A percentile compares a stretch with the other conserved stretches of the same genome.
Evolutionary conservation across 306 rosid species (phyloP).

Genomic region (Rosa multiflora): DNA sequence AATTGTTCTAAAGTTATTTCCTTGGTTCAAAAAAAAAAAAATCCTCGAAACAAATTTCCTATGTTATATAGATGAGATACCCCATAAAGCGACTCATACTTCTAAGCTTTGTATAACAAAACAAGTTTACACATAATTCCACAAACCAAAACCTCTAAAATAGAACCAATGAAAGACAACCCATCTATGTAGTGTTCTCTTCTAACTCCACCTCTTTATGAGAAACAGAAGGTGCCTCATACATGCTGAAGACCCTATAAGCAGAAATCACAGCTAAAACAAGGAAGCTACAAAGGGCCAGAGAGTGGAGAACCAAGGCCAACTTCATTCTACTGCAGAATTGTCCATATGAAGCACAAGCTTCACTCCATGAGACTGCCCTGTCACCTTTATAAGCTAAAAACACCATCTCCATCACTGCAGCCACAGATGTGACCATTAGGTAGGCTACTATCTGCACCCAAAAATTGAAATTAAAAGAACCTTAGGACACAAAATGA

Average conservation of each 20-base stretch:
- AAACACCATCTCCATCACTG: constrained; percentile 62
- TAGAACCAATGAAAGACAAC: not conserved
- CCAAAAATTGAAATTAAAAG: not conserved
- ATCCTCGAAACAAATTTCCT: too few species aligned
- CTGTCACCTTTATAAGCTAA: constrained; percentile 64
- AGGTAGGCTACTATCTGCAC: constrained; percentile 70
- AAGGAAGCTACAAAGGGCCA: constrained; percentile 60
- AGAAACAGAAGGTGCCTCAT: constrained; percentile 53
- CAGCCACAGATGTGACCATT: constrained; percentile 61
- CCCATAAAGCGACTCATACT: not conserved
- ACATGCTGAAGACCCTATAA: constrained; percentile 60
- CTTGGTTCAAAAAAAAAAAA: too few species aligned
- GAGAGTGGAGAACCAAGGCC: constrained; percentile 56
- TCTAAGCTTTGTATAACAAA: not conserved
- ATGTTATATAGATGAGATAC: too few species aligned
- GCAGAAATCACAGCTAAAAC: constrained; percentile 73
- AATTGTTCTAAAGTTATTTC: too few species aligned
- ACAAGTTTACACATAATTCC: not conserved
- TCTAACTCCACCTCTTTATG: constrained; percentile 36
- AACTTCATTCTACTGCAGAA: constrained; percentile 75
- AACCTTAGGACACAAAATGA: not conserved
- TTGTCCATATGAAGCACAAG: constrained; percentile 61
- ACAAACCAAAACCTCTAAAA: not conserved
- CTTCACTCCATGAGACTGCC: constrained; percentile 90
- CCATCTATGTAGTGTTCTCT: constrained; percentile 24